Evolutionary conservation across 2,329 filamentous ascomycete genomes (phyloP).

Genomic region (Penicillium sp.): DNA sequence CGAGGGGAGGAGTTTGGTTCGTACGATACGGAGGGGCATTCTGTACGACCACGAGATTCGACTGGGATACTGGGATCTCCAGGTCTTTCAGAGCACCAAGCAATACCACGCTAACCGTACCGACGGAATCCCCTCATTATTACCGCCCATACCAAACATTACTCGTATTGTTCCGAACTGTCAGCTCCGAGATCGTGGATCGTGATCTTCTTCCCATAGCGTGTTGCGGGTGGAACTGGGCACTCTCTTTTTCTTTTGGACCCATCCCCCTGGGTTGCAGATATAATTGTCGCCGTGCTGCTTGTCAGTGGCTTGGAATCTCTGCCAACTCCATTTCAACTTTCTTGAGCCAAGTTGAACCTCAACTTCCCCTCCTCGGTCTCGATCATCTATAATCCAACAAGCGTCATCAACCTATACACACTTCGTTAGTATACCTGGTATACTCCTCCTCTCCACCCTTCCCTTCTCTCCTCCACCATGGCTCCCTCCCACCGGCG

Average conservation of each 20-base stretch:
- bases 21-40: neutral
- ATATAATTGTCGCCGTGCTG: slow-evolving; percentile 30
- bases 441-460: neutral
- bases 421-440: neutral
- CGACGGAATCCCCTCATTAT: neutral
- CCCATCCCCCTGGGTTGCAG: slow-evolving; percentile 37
- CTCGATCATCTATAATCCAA: neutral
- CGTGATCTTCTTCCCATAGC: slow-evolving; percentile 42
- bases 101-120: neutral
- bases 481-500: slow-evolving; percentile 62
- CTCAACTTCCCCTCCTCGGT: neutral
- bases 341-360: neutral
- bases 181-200: slow-evolving; percentile 45
- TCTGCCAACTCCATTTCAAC: neutral
- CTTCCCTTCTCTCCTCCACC: neutral
- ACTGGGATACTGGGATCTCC: neutral
- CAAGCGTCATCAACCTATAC: neutral
- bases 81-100: neutral
- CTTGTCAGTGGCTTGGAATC: slow-evolving; percentile 24
- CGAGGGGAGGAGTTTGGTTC: neutral
- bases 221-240: slow-evolving; percentile 32
- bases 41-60: neutral
- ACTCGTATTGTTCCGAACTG: slow-evolving; percentile 31
- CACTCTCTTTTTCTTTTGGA: slow-evolving; percentile 30
- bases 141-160: neutral